A percentile compares a stretch with the other conserved stretches of the same genome.
These are phyloP conservation scores for Lactarius evosmus DNA, from an alignment of 768 basidiomycete genomes.

Conservation along the genomic window DNA sequence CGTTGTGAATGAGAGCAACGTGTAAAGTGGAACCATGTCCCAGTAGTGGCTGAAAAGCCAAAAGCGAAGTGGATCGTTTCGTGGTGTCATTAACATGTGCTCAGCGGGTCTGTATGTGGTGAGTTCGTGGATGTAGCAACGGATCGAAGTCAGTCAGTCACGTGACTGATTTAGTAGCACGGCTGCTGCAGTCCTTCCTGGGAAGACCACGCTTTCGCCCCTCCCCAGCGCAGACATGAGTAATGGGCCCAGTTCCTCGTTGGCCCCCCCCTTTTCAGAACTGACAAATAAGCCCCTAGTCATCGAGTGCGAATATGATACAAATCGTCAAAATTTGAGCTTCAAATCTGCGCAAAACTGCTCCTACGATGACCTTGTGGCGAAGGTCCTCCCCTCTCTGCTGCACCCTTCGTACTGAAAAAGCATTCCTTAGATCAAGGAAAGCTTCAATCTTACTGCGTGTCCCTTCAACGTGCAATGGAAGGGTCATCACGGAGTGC, in stretches of 20 bases:
- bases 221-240: constrained; percentile 15
- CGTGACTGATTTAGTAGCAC: too few species aligned
- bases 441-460: constrained; percentile 73
- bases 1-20: too few species aligned
- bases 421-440: constrained; percentile 59
- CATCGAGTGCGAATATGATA: constrained; percentile 80
- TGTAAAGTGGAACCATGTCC: too few species aligned
- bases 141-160: too few species aligned
- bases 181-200: not conserved
- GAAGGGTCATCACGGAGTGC: constrained; percentile 86
- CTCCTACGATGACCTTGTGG: constrained; percentile 67
- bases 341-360: constrained; percentile 80
- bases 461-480: constrained; percentile 73
- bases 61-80: too few species aligned
- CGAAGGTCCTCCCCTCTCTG: constrained; percentile 47
- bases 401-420: constrained; percentile 15
- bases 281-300: constrained; percentile 70
- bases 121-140: too few species aligned
- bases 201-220: not conserved
- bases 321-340: constrained; percentile 67
- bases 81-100: too few species aligned
- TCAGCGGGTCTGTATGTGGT: too few species aligned
- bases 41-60: too few species aligned
- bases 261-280: not conserved
- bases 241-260: not conserved